Evolutionary conservation across 2,329 filamentous ascomycete genomes (phyloP), one percentile per base, ranked within the genome.

Genomic region (Penicillium sp.): DNA sequence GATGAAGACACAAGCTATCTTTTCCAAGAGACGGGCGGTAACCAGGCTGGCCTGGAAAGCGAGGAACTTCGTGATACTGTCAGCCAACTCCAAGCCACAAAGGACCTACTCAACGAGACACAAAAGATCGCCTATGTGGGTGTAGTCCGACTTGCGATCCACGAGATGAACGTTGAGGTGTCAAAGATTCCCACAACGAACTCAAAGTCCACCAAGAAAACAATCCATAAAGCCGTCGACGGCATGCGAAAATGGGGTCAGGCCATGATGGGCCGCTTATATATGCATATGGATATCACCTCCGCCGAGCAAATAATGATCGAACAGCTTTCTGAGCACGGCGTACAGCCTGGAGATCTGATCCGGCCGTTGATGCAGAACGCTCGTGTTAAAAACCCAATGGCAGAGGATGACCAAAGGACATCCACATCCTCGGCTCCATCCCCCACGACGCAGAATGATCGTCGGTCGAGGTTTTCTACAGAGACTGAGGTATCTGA

Each of bases 91-190:
- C 86, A 97, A 68, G 87, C 93, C 7, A 98, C 93, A 28, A 98
- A 98, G 67, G 86, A 95, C 56, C 78, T 98, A 13, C 76, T 98
- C 44, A 98, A 91, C 2, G 93, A 98, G 67, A 89, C 90, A 10
- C 93, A 98, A 70, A 84, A 89, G 58, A 89, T 98, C 55, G 93
- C 93, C 4, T 98, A 98, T 65, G 93, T 98, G 24, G 93, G 93
- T 10, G 77, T 96, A 46, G 87, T 89, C 24, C 82, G 90, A 42
- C 69, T 98, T 28, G 84, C 89, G 42, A 82, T 97, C 54, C 84
- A 84, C 40, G 77, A 81, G 50, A 88, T 98, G 84, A 74, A 84
- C 42, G 80, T 80, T 52, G 83, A 87, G 26, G 66, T 84, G 44
- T 81, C 88, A 46, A 68, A 69, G 9, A 66, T 90, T 31, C 78